Evolutionary conservation across 1,284 basidiomycete species (phyloP).

Genomic region (Puccinia triticina): DNA sequence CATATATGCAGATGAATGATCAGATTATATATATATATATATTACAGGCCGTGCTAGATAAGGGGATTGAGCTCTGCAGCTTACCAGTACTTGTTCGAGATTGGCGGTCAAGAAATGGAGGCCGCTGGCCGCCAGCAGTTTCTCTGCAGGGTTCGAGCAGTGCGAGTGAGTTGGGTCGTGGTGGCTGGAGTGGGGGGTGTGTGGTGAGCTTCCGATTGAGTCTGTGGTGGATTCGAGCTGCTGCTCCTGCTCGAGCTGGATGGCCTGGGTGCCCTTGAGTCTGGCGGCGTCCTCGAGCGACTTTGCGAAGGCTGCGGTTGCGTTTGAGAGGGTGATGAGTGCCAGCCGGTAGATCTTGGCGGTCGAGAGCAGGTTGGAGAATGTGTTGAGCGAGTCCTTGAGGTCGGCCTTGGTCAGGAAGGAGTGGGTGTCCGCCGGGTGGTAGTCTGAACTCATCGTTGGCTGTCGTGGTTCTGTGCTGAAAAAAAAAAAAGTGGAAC

Average conservation of each 20-base stretch:
- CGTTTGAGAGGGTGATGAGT: slow-evolving; percentile 53
- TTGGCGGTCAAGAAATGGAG: slow-evolving; percentile 56
- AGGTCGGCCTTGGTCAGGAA: slow-evolving; percentile 36
- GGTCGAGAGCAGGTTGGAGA: slow-evolving; percentile 52
- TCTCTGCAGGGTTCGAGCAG: slow-evolving; percentile 53
- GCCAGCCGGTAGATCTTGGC: slow-evolving; percentile 56
- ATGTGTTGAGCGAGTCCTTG: slow-evolving; percentile 53
- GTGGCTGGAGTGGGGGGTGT: too few species aligned
- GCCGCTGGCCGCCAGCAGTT: slow-evolving; percentile 55
- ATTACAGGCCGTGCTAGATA: too few species aligned
- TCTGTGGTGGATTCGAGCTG: slow-evolving; percentile 5
- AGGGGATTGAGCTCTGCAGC: neutral
- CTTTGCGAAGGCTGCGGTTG: slow-evolving; percentile 32
- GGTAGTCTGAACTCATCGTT: neutral
- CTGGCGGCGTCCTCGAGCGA: slow-evolving; percentile 54
- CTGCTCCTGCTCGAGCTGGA: neutral
- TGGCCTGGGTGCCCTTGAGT: slow-evolving; percentile 54
- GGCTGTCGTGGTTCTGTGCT: too few species aligned
- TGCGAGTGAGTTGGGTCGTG: neutral
- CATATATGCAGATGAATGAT: neutral
- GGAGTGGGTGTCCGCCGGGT: neutral
- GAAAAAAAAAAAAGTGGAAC: too few species aligned
- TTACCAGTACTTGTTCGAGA: slow-evolving; percentile 54
- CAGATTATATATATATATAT: neutral
- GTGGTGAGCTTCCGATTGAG: neutral